Evolutionary conservation across 495 filamentous ascomycete genomes (phyloP).

Genomic region (Mytilinidion resinicola): DNA sequence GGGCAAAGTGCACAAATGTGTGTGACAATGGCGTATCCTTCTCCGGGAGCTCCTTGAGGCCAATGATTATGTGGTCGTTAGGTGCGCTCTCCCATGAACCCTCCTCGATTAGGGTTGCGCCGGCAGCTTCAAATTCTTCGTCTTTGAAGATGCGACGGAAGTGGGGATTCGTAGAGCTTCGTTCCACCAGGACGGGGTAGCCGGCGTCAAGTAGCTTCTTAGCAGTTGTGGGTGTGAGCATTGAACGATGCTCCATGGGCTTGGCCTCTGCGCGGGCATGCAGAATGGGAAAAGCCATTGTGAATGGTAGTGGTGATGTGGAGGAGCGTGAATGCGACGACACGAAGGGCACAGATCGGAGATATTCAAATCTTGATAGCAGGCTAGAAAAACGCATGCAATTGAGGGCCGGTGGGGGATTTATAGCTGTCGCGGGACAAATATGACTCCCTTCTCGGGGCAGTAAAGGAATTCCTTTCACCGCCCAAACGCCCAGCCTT

Average conservation of each 20-base stretch:
- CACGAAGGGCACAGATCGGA: too few species aligned
- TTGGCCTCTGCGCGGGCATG: slow-evolving; percentile 39
- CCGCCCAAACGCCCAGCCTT: too few species aligned
- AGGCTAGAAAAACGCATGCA: too few species aligned
- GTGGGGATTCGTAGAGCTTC: slow-evolving; percentile 44
- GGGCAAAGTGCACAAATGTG: slow-evolving; percentile 74
- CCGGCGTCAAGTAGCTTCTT: slow-evolving; percentile 73
- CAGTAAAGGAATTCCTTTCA: too few species aligned
- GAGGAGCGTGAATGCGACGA: too few species aligned
- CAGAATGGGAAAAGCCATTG: slow-evolving; percentile 32
- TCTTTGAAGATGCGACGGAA: slow-evolving; percentile 77
- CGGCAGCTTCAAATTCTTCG: slow-evolving; percentile 50
- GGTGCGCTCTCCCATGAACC: slow-evolving; percentile 76
- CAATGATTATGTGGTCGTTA: slow-evolving; percentile 72
- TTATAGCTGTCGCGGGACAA: too few species aligned
- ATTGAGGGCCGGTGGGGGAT: too few species aligned
- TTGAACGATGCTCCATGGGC: slow-evolving; percentile 32
- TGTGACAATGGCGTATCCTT: slow-evolving; percentile 83
- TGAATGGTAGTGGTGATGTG: not conserved
- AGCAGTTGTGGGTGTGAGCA: slow-evolving; percentile 60
- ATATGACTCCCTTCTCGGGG: too few species aligned
- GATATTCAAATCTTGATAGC: too few species aligned
- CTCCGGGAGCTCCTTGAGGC: slow-evolving; percentile 90
- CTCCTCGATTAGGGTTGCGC: slow-evolving; percentile 71
- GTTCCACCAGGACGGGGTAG: slow-evolving; percentile 78